Conservation (phyloP, 495 filamentous ascomycete genomes). For the Penicillium angulare region DNA sequence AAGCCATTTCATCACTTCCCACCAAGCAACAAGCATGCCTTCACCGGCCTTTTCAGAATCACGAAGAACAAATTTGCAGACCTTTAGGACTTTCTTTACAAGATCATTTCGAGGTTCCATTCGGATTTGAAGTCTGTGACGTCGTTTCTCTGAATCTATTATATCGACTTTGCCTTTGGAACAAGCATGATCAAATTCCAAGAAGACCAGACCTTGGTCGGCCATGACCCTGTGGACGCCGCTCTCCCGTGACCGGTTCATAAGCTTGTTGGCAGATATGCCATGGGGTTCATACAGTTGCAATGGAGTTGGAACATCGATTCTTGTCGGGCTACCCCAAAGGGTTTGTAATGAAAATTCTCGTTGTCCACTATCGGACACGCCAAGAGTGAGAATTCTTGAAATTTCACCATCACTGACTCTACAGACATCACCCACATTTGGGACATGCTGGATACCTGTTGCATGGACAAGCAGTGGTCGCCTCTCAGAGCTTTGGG, state of each 20-base stretch:
- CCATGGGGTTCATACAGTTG: constrained; percentile 44
- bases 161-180: constrained; percentile 61
- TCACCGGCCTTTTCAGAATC: constrained; percentile 57
- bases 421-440: constrained; percentile 72
- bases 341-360: constrained; percentile 72
- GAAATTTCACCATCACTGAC: constrained; percentile 66
- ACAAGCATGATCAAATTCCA: constrained; percentile 42
- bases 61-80: constrained; percentile 62
- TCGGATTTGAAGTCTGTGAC: constrained; percentile 64
- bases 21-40: constrained; percentile 68
- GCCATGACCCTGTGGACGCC: constrained; percentile 53
- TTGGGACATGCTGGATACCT: constrained; percentile 42
- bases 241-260: constrained; percentile 44
- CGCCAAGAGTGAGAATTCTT: constrained; percentile 68
- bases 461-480: constrained; percentile 41
- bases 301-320: constrained; percentile 52
- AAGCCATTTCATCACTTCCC: constrained; percentile 72
- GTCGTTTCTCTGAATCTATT: constrained; percentile 55
- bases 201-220: constrained; percentile 43
- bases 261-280: constrained; percentile 31
- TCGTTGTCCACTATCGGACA: constrained; percentile 57
- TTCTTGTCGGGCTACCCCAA: constrained; percentile 62
- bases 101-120: constrained; percentile 62
- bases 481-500: constrained; percentile 25
- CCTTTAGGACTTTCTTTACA: constrained; percentile 57